Evolutionary conservation across 768 basidiomycete genomes (phyloP).

Genomic region (Tricholoma bakamatsutake): DNA sequence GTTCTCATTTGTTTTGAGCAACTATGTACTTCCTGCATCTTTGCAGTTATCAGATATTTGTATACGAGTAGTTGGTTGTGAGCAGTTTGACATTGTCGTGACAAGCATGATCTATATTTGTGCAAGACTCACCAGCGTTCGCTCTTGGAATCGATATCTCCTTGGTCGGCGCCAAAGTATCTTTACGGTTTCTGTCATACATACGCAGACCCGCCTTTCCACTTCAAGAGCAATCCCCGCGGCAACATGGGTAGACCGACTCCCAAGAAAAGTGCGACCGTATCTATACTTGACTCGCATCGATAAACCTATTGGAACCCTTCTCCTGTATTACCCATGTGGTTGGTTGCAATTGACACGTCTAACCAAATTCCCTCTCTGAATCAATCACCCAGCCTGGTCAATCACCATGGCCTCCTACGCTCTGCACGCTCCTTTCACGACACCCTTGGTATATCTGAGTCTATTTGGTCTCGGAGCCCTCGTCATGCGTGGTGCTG

Average conservation of each 20-base stretch:
- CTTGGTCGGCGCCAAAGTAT: not conserved
- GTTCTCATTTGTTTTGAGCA: not conserved
- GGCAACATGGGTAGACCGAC: constrained; percentile 59
- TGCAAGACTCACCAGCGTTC: not conserved
- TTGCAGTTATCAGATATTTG: constrained; percentile 9
- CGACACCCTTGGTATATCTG: constrained; percentile 69
- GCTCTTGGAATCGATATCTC: not conserved
- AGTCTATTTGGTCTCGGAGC: constrained; percentile 87
- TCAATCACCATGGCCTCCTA: constrained; percentile 97
- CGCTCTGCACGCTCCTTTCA: constrained; percentile 59
- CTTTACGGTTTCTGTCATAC: too few species aligned
- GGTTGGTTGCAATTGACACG: constrained; percentile 36
- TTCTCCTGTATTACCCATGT: constrained; percentile 91
- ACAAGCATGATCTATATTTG: not conserved
- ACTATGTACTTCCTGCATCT: constrained; percentile 5
- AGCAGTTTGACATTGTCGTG: not conserved
- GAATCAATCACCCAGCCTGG: constrained; percentile 64
- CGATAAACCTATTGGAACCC: constrained; percentile 94
- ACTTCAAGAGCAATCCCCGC: constrained; percentile 4
- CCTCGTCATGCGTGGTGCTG: constrained; percentile 93
- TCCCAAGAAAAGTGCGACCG: constrained; percentile 58
- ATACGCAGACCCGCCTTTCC: constrained; percentile 8
- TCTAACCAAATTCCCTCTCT: not conserved
- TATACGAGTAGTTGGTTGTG: constrained; percentile 6
- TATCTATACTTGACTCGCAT: constrained; percentile 85